Percentiles rank a stretch among this genome's conserved stretches.
These are phyloP conservation scores for Saccharomycopsis amapae DNA, from an alignment of 805 yeast species.

Conservation along the genomic window DNA sequence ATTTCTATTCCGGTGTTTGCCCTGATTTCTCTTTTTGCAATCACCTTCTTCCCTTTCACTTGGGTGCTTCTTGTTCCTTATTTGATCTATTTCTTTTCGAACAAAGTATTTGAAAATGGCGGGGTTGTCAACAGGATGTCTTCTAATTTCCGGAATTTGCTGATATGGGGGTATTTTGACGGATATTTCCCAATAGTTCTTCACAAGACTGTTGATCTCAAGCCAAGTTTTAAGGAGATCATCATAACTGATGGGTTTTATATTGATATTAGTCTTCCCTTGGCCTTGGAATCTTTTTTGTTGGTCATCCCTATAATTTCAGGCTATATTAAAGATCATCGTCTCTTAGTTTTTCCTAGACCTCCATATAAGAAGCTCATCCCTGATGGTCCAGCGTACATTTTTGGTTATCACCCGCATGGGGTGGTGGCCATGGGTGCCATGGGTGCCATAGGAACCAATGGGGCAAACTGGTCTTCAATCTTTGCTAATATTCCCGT, in stretches of 20 bases:
- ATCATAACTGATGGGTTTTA: conserved; percentile 24
- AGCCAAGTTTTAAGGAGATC: conserved; percentile 58
- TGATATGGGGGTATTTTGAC: conserved; percentile 65
- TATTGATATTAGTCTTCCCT: conserved; percentile 5
- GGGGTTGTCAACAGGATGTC: conserved; percentile 52
- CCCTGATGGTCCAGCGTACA: conserved; percentile 60
- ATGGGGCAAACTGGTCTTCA: conserved; percentile 62
- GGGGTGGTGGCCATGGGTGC: conserved; percentile 93
- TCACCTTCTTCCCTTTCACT: conserved; percentile 46
- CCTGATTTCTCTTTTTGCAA: conserved; percentile 46
- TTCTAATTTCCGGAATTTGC: conserved; percentile 45
- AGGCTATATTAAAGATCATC: background rate
- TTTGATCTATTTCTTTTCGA: conserved; percentile 47
- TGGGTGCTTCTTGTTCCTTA: conserved; percentile 71
- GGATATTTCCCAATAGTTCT: conserved; percentile 73
- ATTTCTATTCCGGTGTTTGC: conserved; percentile 57
- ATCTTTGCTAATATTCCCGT: conserved; percentile 79
- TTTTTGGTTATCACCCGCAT: conserved; percentile 94
- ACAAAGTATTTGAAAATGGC: conserved; percentile 73
- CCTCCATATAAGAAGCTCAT: conserved; percentile 10
- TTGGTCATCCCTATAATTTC: no score
- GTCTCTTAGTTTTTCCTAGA: background rate
- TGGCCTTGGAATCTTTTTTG: background rate
- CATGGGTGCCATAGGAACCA: conserved; percentile 76
- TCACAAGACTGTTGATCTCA: conserved; percentile 59